Percentiles rank a stretch among this genome's conserved stretches.
Conservation (phyloP, 2,329 filamentous ascomycete genomes). For the Fulvia fulva region DNA sequence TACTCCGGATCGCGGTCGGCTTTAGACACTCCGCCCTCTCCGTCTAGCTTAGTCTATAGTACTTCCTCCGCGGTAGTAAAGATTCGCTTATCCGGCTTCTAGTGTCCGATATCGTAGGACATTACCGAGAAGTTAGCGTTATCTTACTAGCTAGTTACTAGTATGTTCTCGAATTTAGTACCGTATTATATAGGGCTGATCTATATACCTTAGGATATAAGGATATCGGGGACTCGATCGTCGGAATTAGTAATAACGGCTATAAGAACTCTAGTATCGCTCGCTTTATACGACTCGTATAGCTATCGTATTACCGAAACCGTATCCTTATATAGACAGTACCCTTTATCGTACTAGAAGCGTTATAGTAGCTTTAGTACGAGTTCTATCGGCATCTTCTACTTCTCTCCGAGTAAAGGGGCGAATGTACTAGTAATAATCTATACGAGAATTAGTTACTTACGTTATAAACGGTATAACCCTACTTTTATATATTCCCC, state of each 20-base stretch:
- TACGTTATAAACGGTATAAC: background rate
- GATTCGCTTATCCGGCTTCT: constrained; percentile 56
- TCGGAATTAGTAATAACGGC: constrained; percentile 63
- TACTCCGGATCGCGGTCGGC: constrained; percentile 7
- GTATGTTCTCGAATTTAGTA: constrained; percentile 36
- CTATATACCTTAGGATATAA: constrained; percentile 51
- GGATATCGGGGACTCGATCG: constrained; percentile 52
- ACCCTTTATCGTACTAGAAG: constrained; percentile 54
- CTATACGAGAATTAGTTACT: constrained; percentile 23
- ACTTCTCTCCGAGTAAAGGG: constrained; percentile 34
- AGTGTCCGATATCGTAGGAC: constrained; percentile 59
- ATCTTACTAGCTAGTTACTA: constrained; percentile 6
- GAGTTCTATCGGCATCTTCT: constrained; percentile 44
- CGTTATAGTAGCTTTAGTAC: constrained; percentile 48
- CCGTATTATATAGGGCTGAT: constrained; percentile 40
- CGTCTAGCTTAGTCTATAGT: constrained; percentile 33
- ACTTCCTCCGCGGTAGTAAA: constrained; percentile 53
- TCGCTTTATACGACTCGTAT: constrained; percentile 22
- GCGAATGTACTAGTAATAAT: constrained; percentile 54
- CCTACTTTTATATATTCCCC: constrained; percentile 47
- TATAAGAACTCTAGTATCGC: constrained; percentile 37
- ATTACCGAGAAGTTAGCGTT: constrained; percentile 57
- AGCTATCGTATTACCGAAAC: constrained; percentile 44
- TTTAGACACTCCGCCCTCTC: constrained; percentile 27
- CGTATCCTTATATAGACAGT: constrained; percentile 48